Evolutionary conservation across 2,329 filamentous ascomycete genomes (phyloP).

Genomic region (Epichloe amarillans): DNA sequence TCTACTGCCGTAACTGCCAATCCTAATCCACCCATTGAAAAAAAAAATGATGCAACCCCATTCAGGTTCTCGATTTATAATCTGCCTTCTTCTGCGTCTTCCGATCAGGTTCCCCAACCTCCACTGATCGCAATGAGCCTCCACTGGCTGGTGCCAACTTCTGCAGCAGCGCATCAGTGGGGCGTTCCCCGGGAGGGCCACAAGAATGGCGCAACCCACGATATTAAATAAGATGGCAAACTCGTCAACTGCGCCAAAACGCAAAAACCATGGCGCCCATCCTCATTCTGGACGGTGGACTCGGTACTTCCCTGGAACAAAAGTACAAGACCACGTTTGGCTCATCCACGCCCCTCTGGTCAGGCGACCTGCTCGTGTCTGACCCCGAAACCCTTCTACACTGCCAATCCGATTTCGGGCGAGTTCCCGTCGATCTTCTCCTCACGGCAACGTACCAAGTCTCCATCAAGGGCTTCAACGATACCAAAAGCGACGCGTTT

Average conservation of each 20-base stretch:
- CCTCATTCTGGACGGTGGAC: conserved; percentile 48
- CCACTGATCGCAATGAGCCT: too few species aligned
- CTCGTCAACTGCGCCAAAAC: too few species aligned
- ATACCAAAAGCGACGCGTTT: conserved; percentile 28
- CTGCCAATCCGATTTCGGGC: conserved; percentile 43
- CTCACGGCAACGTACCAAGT: conserved; percentile 57
- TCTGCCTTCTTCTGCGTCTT: background rate
- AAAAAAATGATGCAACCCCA: background rate
- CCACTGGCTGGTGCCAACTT: too few species aligned
- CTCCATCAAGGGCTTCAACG: conserved; percentile 41
- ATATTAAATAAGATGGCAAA: too few species aligned
- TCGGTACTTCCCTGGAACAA: conserved; percentile 53
- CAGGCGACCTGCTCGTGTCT: conserved; percentile 49
- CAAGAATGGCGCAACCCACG: too few species aligned
- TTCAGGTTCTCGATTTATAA: background rate
- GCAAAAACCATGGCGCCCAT: conserved; percentile 2
- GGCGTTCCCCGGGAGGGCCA: too few species aligned
- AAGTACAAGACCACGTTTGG: conserved; percentile 39
- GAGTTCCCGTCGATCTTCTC: conserved; percentile 46
- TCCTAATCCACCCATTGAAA: background rate
- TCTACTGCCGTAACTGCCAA: background rate
- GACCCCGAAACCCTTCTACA: conserved; percentile 35
- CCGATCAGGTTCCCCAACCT: too few species aligned
- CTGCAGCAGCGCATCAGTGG: too few species aligned
- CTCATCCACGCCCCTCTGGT: conserved; percentile 48